Base-by-base conservation (phyloP, 1,139 yeast genomes). In the Yamadazyma buinensis region DNA sequence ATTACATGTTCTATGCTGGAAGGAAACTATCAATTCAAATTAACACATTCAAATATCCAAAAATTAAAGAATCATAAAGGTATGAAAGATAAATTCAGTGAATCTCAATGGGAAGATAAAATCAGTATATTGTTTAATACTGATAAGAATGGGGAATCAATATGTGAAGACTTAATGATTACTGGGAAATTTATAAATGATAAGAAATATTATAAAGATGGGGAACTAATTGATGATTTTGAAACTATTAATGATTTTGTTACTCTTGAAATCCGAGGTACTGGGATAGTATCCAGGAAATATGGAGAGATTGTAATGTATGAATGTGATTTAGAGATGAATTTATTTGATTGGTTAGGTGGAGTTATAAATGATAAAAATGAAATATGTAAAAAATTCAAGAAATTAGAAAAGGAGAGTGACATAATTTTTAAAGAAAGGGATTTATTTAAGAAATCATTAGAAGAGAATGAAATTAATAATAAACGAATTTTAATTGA, bases 401-500 rank as follows among this genome's bases (percentile, higher is more conserved):
- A 22, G 7, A 15, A 22, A 2, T 10, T 28, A 3, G 30, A 36
- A 10, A 15, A 32, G 12, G 19, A 31, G 4, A 28, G 11, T 24
- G 24, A 30, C 4, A 18, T 10, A 11, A 8, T 41, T 11, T 14
- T 10, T 8, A 17, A 29, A 11, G 43, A 44, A 25, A 32, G 38
- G n/a, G 32, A 33, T 15, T 34, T 24, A n/a, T 44, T 33, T 29
- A 37, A 44, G 17, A 21, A 28, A 14, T 34, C 36, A 21, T 18
- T 38, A 7, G 28, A 27, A 4, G 39, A 43, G 4, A 26, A 30
- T 3, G 22, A 18, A 2, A 21, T 25, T 3, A 65, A 66, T 29
- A 59, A 59, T 39, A 38, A 53, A 12, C 26, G 26, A 13, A 57
- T 68, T 4, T 41, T 61, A 3, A 39, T 47, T 2, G 73, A 69